A percentile compares a stretch with the other conserved stretches of the same genome.
Conservation (phyloP, 495 filamentous ascomycete genomes). For the Penicillium alfredii region DNA sequence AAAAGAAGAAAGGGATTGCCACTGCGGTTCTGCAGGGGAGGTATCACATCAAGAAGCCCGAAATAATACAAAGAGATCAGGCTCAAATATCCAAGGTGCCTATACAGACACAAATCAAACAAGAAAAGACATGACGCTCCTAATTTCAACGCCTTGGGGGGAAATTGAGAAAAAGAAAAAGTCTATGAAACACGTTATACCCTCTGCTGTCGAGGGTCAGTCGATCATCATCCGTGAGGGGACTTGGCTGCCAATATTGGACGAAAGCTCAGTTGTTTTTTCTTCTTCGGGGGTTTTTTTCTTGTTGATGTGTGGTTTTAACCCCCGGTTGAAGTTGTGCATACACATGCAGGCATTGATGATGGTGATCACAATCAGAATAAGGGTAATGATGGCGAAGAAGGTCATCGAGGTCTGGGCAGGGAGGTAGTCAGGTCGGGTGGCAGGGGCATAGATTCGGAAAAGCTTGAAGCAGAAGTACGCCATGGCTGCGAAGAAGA, state of each 20-base stretch:
- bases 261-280: conserved; percentile 66
- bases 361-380: conserved; percentile 85
- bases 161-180: conserved; percentile 1
- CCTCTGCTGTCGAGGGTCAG: conserved; percentile 32
- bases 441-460: conserved; percentile 73
- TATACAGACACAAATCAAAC: conserved; percentile 11
- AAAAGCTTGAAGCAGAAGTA: conserved; percentile 99
- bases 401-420: conserved; percentile 77
- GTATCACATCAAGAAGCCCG: conserved; percentile 33
- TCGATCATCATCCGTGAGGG: conserved; percentile 88
- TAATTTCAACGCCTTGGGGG: conserved; percentile 12
- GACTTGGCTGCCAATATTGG: conserved; percentile 39
- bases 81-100: conserved; percentile 21
- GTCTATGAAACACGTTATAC: conserved; percentile 9
- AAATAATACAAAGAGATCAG: conserved; percentile 22
- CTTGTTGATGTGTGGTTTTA: conserved; percentile 78
- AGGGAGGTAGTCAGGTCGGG: conserved; percentile 55
- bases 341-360: conserved; percentile 81
- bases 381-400: conserved; percentile 87
- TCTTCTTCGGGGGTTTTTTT: conserved; percentile 58
- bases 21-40: conserved; percentile 20
- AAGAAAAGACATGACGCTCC: conserved; percentile 7
- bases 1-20: neutral
- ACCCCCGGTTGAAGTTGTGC: conserved; percentile 81
- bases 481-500: conserved; percentile 84